Conservation (phyloP, 495 filamentous ascomycete species). For the Neurospora sp. region DNA sequence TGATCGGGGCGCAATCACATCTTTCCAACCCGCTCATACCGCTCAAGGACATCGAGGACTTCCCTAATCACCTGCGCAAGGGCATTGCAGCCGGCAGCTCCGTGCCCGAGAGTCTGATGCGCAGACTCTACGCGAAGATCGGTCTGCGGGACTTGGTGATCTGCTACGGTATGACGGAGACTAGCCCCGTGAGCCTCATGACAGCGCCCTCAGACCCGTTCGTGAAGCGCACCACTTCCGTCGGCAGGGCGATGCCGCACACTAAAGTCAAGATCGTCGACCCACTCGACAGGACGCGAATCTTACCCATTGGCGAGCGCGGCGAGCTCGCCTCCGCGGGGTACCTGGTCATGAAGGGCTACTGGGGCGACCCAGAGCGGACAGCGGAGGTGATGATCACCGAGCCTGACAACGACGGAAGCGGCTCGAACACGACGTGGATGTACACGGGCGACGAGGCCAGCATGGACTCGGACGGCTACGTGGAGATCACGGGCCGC, state of each 20-base stretch:
- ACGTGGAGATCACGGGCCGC: slow-evolving; percentile 50
- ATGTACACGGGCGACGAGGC: slow-evolving; percentile 82
- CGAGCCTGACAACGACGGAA: slow-evolving; percentile 32
- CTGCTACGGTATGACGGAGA: slow-evolving; percentile 99
- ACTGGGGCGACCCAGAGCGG: slow-evolving; percentile 62
- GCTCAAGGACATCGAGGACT: slow-evolving; percentile 36
- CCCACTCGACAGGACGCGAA: slow-evolving; percentile 40
- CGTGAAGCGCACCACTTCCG: slow-evolving; percentile 63
- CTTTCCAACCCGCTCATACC: slow-evolving; percentile 38
- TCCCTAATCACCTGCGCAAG: slow-evolving; percentile 59
- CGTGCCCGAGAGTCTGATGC: slow-evolving; percentile 79
- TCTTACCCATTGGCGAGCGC: slow-evolving; percentile 52
- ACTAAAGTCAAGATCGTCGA: slow-evolving; percentile 69
- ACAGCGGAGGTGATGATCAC: slow-evolving; percentile 60
- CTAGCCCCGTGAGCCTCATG: slow-evolving; percentile 84
- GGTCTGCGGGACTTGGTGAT: slow-evolving; percentile 83
- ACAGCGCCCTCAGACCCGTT: slow-evolving; percentile 75
- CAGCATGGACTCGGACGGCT: slow-evolving; percentile 65
- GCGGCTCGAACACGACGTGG: slow-evolving; percentile 29
- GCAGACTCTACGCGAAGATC: slow-evolving; percentile 59
- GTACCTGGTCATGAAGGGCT: slow-evolving; percentile 84
- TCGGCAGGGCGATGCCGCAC: slow-evolving; percentile 74
- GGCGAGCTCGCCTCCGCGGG: slow-evolving; percentile 81
- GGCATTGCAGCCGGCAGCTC: slow-evolving; percentile 87
- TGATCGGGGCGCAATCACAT: slow-evolving; percentile 18